These are phyloP conservation scores for Botryobasidium botryosum DNA, from an alignment of 768 basidiomycete genomes.

Conservation along the genomic window DNA sequence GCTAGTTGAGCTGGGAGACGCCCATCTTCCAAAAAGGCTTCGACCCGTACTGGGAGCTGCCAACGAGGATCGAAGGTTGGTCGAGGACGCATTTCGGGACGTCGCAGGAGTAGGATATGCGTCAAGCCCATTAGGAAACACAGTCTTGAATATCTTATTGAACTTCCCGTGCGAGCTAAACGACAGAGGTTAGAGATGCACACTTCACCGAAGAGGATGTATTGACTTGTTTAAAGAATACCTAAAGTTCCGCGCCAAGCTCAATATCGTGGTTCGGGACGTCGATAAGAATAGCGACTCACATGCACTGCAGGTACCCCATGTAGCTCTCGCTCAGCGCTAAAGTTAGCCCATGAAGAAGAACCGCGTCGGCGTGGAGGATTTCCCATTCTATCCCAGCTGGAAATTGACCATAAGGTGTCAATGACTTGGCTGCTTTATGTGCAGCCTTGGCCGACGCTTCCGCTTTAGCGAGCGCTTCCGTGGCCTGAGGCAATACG, in stretches of 20 bases:
- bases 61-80: constrained; percentile 1
- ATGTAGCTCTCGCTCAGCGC: constrained; percentile 31
- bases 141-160: constrained; percentile 7
- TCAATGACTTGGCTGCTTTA: constrained; percentile 15
- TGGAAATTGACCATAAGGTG: constrained; percentile 24
- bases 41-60: too few species aligned
- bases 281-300: constrained; percentile 15
- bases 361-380: constrained; percentile 51
- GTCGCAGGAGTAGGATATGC: constrained; percentile 3
- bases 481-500: constrained; percentile 45
- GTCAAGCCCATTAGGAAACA: constrained; percentile 9
- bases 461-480: constrained; percentile 39
- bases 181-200: too few species aligned
- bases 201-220: constrained; percentile 9
- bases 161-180: constrained; percentile 9
- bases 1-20: background rate
- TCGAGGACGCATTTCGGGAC: background rate
- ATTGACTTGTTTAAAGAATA: background rate
- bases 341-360: constrained; percentile 52
- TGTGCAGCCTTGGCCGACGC: constrained; percentile 28
- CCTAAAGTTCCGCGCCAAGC: too few species aligned
- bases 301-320: constrained; percentile 21
- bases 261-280: too few species aligned
- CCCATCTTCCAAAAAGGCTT: too few species aligned
- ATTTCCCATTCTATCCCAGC: constrained; percentile 65